Evolutionary conservation across 2,329 filamentous ascomycete species (phyloP), one percentile per base, ranked within the genome.

Genomic region (Akanthomyces lecanii): DNA sequence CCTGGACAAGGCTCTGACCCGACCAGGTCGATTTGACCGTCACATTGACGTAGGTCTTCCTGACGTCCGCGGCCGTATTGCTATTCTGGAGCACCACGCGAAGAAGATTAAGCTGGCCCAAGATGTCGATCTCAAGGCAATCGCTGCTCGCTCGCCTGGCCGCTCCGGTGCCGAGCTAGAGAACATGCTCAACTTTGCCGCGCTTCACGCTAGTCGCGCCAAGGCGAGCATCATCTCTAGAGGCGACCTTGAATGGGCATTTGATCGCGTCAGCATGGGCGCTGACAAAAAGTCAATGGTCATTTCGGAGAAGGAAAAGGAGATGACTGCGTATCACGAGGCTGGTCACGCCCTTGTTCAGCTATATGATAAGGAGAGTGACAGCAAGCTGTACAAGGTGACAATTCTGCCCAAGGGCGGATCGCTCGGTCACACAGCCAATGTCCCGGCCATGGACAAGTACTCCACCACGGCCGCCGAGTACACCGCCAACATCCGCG

Each of bases 181-280:
- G 78, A 99, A 97, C 73, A 86, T 99, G 69, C 90, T 97, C 72
- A 99, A 99, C 76, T 91, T 97, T 73, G 95, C 95, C 38, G 95
- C 95, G 25, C 89, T 99, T 50, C 91, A 90, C 71, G 95, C 95
- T n/a, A 96, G 92, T 71, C 92, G 95, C 74, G 84, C 90, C 68
- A 95, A 93, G 77, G 85, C 89, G 45, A 81, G 81, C 64, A 84
- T 88, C 52, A 91, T 99, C 60, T 84, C 85, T 14, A 89, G 92
- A 75, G 77, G 83, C 40, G 92, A 98, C 72, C 88, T 98, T 67
- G 93, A 97, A 69, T 99, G 94, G 93, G 95, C 95, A 63, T 98
- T 96, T 77, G 95, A 99, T 79, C 95, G 95, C 78, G 91, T 99
- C 61, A 89, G 97, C 75, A 97, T 99, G 92, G 95, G 95, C 44